A percentile compares a stretch with the other conserved stretches of the same genome.
Evolutionary conservation across 305 asterid genomes (phyloP).

Genomic region (Rubia tinctorum): DNA sequence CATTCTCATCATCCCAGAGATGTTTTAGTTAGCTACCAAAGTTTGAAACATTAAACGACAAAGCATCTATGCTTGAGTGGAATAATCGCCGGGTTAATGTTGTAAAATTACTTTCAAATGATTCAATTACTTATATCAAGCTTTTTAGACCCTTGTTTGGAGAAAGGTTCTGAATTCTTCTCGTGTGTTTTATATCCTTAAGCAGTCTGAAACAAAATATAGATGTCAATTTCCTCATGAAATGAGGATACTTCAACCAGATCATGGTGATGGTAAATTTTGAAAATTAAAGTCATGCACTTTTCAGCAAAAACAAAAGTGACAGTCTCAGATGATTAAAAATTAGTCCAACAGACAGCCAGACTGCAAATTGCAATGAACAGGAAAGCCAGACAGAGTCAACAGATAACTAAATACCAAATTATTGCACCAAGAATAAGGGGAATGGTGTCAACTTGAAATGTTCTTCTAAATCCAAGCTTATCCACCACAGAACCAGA

Average conservation of each 20-base stretch:
- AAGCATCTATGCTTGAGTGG: background rate
- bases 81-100: background rate
- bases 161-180: background rate
- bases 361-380: background rate
- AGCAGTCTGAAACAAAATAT: background rate
- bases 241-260: background rate
- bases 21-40: background rate
- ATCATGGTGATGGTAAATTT: background rate
- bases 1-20: background rate
- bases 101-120: background rate
- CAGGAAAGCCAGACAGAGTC: background rate
- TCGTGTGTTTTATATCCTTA: background rate
- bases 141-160: background rate
- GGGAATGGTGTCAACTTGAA: conserved; percentile 75
- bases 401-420: conserved; percentile 36
- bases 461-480: conserved; percentile 75
- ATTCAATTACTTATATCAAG: background rate
- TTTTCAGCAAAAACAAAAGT: background rate
- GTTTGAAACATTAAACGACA: background rate
- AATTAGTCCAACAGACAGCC: background rate
- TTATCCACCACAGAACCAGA: conserved; percentile 71
- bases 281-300: background rate
- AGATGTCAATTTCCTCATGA: background rate
- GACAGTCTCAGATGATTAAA: background rate
- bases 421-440: conserved; percentile 74